phyloP scores from a whole-genome alignment of 192 early-diverging fungal genomes.

The Backusella tuberculispora region DNA sequence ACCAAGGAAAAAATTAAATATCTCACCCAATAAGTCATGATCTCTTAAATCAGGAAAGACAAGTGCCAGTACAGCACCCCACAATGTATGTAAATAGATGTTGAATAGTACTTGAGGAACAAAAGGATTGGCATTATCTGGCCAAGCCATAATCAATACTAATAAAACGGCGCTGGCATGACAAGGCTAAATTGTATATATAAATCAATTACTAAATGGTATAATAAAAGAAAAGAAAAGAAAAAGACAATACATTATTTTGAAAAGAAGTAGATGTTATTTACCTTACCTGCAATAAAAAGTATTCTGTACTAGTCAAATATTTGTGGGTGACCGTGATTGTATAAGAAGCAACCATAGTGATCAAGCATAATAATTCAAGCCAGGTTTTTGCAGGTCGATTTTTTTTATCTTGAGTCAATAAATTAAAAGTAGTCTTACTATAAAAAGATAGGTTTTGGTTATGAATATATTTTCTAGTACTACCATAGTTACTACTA shows the following conservation, averaged over 20 bases:
- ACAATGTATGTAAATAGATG: slow-evolving; percentile 57
- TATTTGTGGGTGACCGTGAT: slow-evolving; percentile 49
- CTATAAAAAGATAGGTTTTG: background rate
- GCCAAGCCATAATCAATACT: slow-evolving; percentile 49
- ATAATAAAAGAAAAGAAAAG: too few relatives aligned
- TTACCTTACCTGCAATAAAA: slow-evolving; percentile 44
- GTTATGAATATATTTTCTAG: background rate
- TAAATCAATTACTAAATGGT: too few relatives aligned
- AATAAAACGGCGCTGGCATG: slow-evolving; percentile 52
- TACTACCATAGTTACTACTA: too few relatives aligned
- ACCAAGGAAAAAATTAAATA: slow-evolving; percentile 58
- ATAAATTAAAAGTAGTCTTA: slow-evolving; percentile 1
- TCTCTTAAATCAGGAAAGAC: slow-evolving; percentile 56
- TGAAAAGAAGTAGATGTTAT: background rate
- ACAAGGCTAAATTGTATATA: slow-evolving; percentile 42
- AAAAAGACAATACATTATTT: too few relatives aligned
- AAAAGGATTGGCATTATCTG: slow-evolving; percentile 30
- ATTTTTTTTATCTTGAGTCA: background rate
- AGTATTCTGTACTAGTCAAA: slow-evolving; percentile 41
- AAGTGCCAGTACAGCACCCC: slow-evolving; percentile 52
- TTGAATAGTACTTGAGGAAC: slow-evolving; percentile 51
- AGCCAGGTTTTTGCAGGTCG: slow-evolving; percentile 18
- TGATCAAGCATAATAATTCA: slow-evolving; percentile 31
- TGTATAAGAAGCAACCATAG: slow-evolving; percentile 37
- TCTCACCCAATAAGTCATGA: slow-evolving; percentile 51